These are phyloP conservation scores for Solanum sitiens DNA, from an alignment of 257 asterid genomes.

Conservation along the genomic window DNA sequence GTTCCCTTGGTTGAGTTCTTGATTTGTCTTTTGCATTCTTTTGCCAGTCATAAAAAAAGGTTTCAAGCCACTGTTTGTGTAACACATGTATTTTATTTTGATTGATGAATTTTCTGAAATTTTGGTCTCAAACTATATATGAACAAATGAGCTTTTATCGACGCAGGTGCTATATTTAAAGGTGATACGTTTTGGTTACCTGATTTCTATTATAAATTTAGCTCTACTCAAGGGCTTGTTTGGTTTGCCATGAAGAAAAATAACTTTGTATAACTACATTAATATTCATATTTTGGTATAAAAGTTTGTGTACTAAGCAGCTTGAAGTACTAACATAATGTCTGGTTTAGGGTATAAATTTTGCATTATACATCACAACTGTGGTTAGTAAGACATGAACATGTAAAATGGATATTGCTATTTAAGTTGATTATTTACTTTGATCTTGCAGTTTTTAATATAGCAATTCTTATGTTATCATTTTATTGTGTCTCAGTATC, in stretches of 20 bases:
- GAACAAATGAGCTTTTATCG: background rate
- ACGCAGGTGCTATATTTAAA: background rate
- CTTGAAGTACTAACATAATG: background rate
- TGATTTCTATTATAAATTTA: background rate
- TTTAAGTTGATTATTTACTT: background rate
- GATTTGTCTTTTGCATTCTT: background rate
- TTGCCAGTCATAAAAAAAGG: background rate
- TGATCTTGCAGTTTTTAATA: background rate
- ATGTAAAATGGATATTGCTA: background rate
- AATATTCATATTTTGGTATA: background rate
- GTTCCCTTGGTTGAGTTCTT: conserved; percentile 73
- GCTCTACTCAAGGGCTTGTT: background rate
- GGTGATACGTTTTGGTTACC: background rate
- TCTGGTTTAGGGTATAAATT: background rate
- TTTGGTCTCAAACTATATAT: background rate
- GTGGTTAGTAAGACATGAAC: background rate
- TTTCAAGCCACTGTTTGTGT: background rate
- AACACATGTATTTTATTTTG: background rate
- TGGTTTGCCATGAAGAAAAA: background rate
- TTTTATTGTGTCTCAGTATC: background rate
- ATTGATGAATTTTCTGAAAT: background rate
- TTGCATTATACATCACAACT: background rate
- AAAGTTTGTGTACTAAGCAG: background rate
- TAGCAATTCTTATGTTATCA: background rate
- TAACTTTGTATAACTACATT: background rate